Evolutionary conservation across 2,329 filamentous ascomycete species (phyloP).

Genomic region (Blumeriella jaapii): DNA sequence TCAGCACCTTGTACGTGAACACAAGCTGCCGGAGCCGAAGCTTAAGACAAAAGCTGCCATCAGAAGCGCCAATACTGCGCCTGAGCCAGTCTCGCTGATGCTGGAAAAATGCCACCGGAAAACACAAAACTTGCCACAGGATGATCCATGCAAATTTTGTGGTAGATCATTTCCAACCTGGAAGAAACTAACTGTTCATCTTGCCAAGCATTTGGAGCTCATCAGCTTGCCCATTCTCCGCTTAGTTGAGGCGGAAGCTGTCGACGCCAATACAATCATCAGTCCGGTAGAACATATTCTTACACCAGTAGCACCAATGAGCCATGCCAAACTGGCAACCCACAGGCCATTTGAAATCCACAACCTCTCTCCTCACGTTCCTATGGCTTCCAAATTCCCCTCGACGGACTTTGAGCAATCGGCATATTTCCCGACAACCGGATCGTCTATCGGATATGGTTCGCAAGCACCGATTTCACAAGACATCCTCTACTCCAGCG

Average conservation of each 20-base stretch:
- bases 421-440: slow-evolving; percentile 13
- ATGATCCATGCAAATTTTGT: slow-evolving; percentile 82
- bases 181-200: slow-evolving; percentile 90
- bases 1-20: slow-evolving; percentile 83
- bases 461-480: slow-evolving; percentile 14
- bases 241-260: slow-evolving; percentile 40
- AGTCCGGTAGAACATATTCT: slow-evolving; percentile 45
- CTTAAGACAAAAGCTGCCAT: slow-evolving; percentile 60
- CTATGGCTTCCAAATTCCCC: slow-evolving; percentile 14
- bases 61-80: slow-evolving; percentile 43
- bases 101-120: slow-evolving; percentile 69
- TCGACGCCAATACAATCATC: slow-evolving; percentile 52
- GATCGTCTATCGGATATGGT: slow-evolving; percentile 10
- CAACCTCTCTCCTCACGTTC: slow-evolving; percentile 19
- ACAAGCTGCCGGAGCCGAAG: slow-evolving; percentile 76
- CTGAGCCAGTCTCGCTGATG: slow-evolving; percentile 61
- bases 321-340: slow-evolving; percentile 19
- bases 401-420: slow-evolving; percentile 16
- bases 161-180: slow-evolving; percentile 68
- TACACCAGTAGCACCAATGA: slow-evolving; percentile 22
- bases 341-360: slow-evolving; percentile 20
- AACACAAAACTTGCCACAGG: slow-evolving; percentile 50
- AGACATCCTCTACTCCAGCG: slow-evolving; percentile 12
- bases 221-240: slow-evolving; percentile 71
- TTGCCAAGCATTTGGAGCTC: slow-evolving; percentile 90